Evolutionary conservation across 78 protist species (phyloP).

Genomic region (Chrysochromulina parva): DNA sequence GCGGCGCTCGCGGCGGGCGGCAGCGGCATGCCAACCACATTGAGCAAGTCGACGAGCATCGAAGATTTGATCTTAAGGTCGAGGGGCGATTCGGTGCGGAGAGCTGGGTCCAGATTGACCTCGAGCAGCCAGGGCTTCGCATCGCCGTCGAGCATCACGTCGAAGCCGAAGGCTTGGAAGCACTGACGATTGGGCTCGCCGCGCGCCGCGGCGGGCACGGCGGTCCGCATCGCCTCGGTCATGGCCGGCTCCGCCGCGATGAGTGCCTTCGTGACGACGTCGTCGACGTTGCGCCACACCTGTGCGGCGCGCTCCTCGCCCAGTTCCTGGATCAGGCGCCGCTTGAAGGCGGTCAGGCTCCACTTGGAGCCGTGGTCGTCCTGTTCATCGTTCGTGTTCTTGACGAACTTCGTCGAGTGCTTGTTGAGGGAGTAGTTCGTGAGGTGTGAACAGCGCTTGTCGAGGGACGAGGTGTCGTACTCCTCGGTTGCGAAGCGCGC

Average conservation of each 20-base stretch:
- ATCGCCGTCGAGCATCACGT: slow-evolving; percentile 64
- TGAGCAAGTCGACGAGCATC: slow-evolving; percentile 27
- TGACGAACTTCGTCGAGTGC: slow-evolving; percentile 7
- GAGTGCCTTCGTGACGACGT: slow-evolving; percentile 20
- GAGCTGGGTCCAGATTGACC: slow-evolving; percentile 57
- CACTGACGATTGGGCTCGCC: slow-evolving; percentile 1
- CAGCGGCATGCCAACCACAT: not conserved
- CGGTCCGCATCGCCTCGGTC: not conserved
- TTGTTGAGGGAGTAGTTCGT: slow-evolving; percentile 61
- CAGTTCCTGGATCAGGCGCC: not conserved
- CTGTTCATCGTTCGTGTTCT: not conserved
- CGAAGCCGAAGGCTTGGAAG: slow-evolving; percentile 74
- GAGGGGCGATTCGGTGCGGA: slow-evolving; percentile 41
- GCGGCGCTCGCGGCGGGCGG: not conserved
- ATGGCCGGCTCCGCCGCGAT: slow-evolving; percentile 16
- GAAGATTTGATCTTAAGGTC: not conserved
- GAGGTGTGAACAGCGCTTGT: slow-evolving; percentile 48
- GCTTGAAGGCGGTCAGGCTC: not conserved
- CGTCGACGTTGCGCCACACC: not conserved
- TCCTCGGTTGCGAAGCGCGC: slow-evolving; percentile 64
- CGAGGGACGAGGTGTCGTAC: slow-evolving; percentile 16
- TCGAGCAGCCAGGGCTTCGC: slow-evolving; percentile 49
- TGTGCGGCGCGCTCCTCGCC: not conserved
- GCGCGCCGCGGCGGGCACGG: not conserved
- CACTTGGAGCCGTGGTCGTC: slow-evolving; percentile 38